Evolutionary conservation across 2,329 filamentous ascomycete species (phyloP).

Genomic region (Ophiocordyceps sinensis): DNA sequence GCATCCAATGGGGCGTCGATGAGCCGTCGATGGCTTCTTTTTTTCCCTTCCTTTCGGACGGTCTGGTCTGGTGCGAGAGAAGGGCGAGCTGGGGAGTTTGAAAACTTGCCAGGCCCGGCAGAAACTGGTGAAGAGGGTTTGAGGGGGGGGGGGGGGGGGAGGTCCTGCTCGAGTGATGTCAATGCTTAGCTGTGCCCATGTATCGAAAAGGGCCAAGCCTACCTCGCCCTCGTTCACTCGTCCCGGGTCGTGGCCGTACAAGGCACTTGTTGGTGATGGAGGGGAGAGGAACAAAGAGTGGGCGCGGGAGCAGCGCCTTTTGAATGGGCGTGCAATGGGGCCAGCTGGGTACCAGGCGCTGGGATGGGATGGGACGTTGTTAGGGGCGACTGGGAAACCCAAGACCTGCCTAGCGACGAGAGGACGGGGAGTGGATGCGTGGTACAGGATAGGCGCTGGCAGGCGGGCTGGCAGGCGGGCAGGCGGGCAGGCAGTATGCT

Average conservation of each 20-base stretch:
- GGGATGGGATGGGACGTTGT: constrained; percentile 16
- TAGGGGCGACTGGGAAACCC: constrained; percentile 12
- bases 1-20: not conserved
- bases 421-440: not conserved
- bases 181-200: not conserved
- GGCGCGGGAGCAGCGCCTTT: constrained; percentile 24
- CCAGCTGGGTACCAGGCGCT: constrained; percentile 8
- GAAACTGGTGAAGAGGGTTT: not conserved
- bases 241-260: constrained; percentile 6
- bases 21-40: no score
- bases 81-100: not conserved
- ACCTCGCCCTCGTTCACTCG: constrained; percentile 1
- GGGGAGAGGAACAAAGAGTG: constrained; percentile 5
- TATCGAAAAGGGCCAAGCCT: not conserved
- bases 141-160: not conserved
- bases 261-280: not conserved
- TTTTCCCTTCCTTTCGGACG: no score
- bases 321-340: constrained; percentile 19
- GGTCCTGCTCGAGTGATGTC: not conserved
- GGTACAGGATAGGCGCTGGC: no score
- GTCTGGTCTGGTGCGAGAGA: no score
- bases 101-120: not conserved
- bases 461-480: no score
- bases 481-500: no score
- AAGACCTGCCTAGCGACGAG: constrained; percentile 1